Evolutionary conservation across 164 flowering plant species (phyloP), one percentile per base, ranked within the genome.

Genomic region (Chloranthus sessilifolius): DNA sequence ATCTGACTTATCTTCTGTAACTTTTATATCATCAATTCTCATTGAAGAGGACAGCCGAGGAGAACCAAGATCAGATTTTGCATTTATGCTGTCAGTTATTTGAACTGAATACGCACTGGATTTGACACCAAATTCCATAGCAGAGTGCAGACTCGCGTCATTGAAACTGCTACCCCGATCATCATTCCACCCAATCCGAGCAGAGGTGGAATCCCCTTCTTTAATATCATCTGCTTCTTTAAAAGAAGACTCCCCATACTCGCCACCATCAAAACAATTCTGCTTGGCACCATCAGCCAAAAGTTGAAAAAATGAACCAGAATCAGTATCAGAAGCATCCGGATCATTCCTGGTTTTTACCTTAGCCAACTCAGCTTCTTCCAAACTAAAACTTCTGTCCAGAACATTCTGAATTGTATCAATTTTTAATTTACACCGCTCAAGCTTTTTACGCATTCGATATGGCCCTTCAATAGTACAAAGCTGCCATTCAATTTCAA

Each of bases 381-480:
- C 72, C 2, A 71, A 43, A 34, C 75, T 81, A 57, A 80, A 68
- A 24, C 67, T 67, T 34, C 71, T 77, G 61, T 66, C 63, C 42
- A 83, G 71, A 58, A 82, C 74, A 74, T 76, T 76, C 48, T 83
- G 81, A 45, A 89, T 80, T 23, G 88, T 73, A 53, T 79, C 85
- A 64, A 89, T 73, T 56, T 68, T 85, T 39, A 82, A 50, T 47
- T 74, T 78, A 74, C 82, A 80, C 19, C 80, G 81, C 74, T 94
- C 97, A 30, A 94, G 87, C 69, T 94, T 94, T 65, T 89, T 94
- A 28, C 99, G 97, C 99, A 85, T 94, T 59, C 99, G 58, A 52
- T 83, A 94, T 40, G 99, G 99, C 56, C 99, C 99, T 66, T 94
- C 99, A 63, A 94, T 94, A 11, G 97, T 94, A 63, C 99, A 94